Evolutionary conservation across 495 filamentous ascomycete genomes (phyloP).

Genomic region (Aspergillus haitiensis): DNA sequence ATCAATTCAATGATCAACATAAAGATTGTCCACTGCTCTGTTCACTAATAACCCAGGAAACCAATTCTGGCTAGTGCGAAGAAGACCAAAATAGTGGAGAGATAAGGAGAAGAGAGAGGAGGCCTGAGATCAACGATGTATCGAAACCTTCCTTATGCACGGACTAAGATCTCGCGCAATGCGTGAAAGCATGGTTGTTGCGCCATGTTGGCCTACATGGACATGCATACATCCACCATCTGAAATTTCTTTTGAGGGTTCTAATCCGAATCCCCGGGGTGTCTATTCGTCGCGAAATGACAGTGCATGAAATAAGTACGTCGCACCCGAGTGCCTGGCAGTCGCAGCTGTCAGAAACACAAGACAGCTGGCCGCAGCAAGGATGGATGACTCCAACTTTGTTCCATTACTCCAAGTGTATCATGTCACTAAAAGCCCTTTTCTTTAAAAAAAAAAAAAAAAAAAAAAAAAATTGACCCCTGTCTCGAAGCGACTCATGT

Average conservation of each 20-base stretch:
- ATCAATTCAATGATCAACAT: slow-evolving; percentile 19
- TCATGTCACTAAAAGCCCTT: too few relatives aligned
- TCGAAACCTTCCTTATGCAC: slow-evolving; percentile 14
- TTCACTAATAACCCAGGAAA: not conserved
- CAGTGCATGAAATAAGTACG: slow-evolving; percentile 8
- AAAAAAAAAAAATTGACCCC: not conserved
- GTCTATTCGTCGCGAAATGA: not conserved
- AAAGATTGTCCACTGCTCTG: slow-evolving; percentile 9
- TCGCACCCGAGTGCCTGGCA: slow-evolving; percentile 14
- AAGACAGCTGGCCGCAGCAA: not conserved
- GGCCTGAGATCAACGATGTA: slow-evolving; percentile 11
- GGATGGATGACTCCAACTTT: not conserved
- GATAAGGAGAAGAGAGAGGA: slow-evolving; percentile 1
- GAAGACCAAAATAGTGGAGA: not conserved
- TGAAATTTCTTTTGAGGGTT: not conserved
- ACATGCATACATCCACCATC: not conserved
- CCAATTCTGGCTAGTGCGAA: slow-evolving; percentile 9
- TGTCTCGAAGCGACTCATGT: not conserved
- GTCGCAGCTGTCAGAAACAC: slow-evolving; percentile 12
- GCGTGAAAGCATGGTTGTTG: slow-evolving; percentile 7
- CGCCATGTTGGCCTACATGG: slow-evolving; percentile 5
- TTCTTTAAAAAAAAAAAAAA: too few relatives aligned
- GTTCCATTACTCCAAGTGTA: not conserved
- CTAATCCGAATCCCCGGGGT: not conserved
- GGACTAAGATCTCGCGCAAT: slow-evolving; percentile 5